Percentiles rank a stretch among this genome's conserved stretches.
These are phyloP conservation scores for Aspergillus pseudotamarii DNA, from an alignment of 2,329 filamentous ascomycete species.

Conservation along the genomic window DNA sequence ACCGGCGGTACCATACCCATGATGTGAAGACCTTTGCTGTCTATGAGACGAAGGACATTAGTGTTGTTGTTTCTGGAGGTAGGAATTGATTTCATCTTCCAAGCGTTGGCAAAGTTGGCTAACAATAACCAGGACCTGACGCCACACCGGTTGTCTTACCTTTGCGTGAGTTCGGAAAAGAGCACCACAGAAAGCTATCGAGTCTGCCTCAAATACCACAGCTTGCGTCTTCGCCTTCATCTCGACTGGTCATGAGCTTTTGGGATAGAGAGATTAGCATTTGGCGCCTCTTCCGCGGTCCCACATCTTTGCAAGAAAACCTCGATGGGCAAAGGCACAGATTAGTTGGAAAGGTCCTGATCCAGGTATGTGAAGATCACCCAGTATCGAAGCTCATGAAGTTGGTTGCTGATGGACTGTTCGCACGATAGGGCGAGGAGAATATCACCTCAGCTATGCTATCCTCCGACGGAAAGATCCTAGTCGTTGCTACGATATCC, in stretches of 20 bases:
- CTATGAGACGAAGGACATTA: conserved; percentile 81
- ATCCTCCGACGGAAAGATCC: conserved; percentile 69
- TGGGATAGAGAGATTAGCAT: conserved; percentile 87
- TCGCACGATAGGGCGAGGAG: conserved; percentile 65
- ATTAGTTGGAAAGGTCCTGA: conserved; percentile 68
- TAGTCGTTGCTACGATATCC: conserved; percentile 74
- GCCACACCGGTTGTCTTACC: conserved; percentile 81
- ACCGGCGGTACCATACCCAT: conserved; percentile 84
- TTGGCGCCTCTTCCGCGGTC: conserved; percentile 64
- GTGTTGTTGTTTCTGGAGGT: conserved; percentile 90
- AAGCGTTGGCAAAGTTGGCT: conserved; percentile 8
- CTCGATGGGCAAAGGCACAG: conserved; percentile 40
- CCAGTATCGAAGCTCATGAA: conserved; percentile 43
- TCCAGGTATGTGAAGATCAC: conserved; percentile 41
- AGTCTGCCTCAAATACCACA: conserved; percentile 78
- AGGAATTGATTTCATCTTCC: conserved; percentile 34
- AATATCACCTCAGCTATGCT: conserved; percentile 77
- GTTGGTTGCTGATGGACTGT: conserved; percentile 12
- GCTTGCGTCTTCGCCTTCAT: conserved; percentile 70
- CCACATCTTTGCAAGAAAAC: conserved; percentile 51
- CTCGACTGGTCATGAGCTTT: conserved; percentile 82
- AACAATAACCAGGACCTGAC: conserved; percentile 68
- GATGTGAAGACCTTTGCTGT: conserved; percentile 94
- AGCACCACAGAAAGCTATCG: conserved; percentile 81
- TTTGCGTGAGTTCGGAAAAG: conserved; percentile 72